Conservation (phyloP, 2,329 filamentous ascomycete genomes). For the Paracamarosporium sp. region DNA sequence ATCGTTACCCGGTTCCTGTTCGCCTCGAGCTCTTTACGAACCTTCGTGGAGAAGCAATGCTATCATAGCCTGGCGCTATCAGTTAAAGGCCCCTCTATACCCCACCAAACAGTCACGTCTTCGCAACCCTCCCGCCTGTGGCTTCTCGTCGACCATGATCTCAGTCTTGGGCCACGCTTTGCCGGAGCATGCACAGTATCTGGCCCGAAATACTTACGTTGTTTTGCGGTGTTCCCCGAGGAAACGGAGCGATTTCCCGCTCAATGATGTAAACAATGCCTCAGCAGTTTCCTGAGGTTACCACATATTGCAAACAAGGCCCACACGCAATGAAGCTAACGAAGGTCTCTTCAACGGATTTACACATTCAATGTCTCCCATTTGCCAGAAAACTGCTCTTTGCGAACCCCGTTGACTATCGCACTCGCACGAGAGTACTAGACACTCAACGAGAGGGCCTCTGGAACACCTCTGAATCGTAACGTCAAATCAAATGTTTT, state of each 20-base stretch:
- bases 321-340: no score
- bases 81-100: not conserved
- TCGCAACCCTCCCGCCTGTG: not conserved
- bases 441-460: not conserved
- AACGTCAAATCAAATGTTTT: no score
- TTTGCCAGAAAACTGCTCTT: no score
- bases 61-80: not conserved
- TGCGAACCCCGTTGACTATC: not conserved
- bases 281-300: not conserved
- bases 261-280: not conserved
- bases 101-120: not conserved
- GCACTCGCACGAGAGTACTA: not conserved
- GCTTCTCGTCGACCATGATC: not conserved
- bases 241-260: not conserved
- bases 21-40: not conserved
- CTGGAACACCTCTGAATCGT: not conserved
- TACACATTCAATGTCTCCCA: no score
- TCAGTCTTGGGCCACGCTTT: not conserved
- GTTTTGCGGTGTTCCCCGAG: not conserved
- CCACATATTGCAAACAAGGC: no score
- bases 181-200: not conserved
- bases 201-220: not conserved
- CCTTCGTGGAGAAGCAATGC: not conserved
- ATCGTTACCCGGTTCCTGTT: not conserved
- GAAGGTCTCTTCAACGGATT: no score